Percentiles rank a stretch among this genome's conserved stretches.
These are phyloP conservation scores for Chlamydomonas incerta DNA, from an alignment of 139 green algal species.

Conservation along the genomic window DNA sequence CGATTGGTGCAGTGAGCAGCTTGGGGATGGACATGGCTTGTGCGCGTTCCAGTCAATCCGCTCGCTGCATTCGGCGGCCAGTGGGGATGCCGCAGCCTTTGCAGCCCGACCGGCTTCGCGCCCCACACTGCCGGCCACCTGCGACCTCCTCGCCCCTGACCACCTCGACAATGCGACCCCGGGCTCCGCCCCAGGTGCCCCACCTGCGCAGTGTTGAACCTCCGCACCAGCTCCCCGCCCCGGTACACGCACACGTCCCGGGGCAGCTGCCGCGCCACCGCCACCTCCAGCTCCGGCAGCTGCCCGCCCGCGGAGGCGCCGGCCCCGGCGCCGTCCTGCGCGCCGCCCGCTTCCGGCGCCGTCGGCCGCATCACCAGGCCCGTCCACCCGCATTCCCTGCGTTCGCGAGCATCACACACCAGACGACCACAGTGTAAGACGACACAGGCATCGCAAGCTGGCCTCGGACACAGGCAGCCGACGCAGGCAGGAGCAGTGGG, in stretches of 20 bases:
- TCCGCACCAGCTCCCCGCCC: not conserved
- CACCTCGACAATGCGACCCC: not conserved
- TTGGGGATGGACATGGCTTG: too few relatives aligned
- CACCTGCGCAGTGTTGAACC: conserved; percentile 27
- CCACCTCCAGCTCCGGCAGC: conserved; percentile 5
- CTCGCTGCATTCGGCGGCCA: too few relatives aligned
- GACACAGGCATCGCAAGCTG: too few relatives aligned
- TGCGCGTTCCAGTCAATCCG: too few relatives aligned
- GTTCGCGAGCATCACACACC: too few relatives aligned
- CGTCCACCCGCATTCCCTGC: conserved; percentile 36
- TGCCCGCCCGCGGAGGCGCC: not conserved
- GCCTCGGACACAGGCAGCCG: too few relatives aligned
- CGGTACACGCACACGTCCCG: conserved; percentile 15
- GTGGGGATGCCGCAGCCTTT: too few relatives aligned
- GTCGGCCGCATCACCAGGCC: not conserved
- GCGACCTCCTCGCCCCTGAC: too few relatives aligned
- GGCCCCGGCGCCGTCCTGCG: not conserved
- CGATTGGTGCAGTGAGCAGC: too few relatives aligned
- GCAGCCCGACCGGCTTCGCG: too few relatives aligned
- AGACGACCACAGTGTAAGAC: not conserved
- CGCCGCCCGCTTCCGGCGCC: not conserved
- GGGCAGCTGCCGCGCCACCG: conserved; percentile 28
- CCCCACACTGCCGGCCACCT: too few relatives aligned
- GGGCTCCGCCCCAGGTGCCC: not conserved
- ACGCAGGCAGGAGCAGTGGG: too few relatives aligned